Conservation (phyloP, 1,284 basidiomycete species). For the Ceratobasidium sp. region DNA sequence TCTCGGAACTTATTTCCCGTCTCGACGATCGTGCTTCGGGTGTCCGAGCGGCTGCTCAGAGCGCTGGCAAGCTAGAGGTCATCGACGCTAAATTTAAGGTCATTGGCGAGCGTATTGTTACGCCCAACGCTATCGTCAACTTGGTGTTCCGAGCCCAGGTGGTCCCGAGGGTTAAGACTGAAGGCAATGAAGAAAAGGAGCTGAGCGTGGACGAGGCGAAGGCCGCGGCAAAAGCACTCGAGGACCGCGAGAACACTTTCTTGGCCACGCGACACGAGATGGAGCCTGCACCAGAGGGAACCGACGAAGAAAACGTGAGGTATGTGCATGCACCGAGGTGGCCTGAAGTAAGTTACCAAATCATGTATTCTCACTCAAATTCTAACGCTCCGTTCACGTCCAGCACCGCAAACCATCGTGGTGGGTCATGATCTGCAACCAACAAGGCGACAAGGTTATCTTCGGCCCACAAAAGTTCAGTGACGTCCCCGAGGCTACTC, state of each 20-base stretch:
- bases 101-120: slow-evolving; percentile 87
- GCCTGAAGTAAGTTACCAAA: slow-evolving; percentile 69
- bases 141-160: slow-evolving; percentile 63
- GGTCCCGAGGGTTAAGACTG: slow-evolving; percentile 20
- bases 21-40: slow-evolving; percentile 53
- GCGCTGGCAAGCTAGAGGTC: slow-evolving; percentile 83
- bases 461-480: slow-evolving; percentile 88
- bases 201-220: slow-evolving; percentile 61
- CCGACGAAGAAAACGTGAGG: slow-evolving; percentile 54
- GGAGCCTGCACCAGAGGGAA: slow-evolving; percentile 62
- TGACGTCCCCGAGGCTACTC: slow-evolving; percentile 68
- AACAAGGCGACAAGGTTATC: slow-evolving; percentile 87
- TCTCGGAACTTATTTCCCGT: slow-evolving; percentile 23
- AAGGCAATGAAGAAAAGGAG: slow-evolving; percentile 50
- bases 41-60: slow-evolving; percentile 74
- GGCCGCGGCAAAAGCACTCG: slow-evolving; percentile 58
- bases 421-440: slow-evolving; percentile 92
- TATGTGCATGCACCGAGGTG: slow-evolving; percentile 91
- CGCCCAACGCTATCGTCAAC: slow-evolving; percentile 88
- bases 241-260: slow-evolving; percentile 73
- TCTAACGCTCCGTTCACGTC: neutral
- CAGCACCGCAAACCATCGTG: slow-evolving; percentile 86
- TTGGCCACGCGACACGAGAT: slow-evolving; percentile 66
- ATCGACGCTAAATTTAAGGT: slow-evolving; percentile 91
- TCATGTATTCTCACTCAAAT: too few relatives aligned